Percentiles rank a stretch among this genome's conserved stretches.
These are phyloP conservation scores for Candida qinlingensis DNA, from an alignment of 805 yeast genomes.

Conservation along the genomic window DNA sequence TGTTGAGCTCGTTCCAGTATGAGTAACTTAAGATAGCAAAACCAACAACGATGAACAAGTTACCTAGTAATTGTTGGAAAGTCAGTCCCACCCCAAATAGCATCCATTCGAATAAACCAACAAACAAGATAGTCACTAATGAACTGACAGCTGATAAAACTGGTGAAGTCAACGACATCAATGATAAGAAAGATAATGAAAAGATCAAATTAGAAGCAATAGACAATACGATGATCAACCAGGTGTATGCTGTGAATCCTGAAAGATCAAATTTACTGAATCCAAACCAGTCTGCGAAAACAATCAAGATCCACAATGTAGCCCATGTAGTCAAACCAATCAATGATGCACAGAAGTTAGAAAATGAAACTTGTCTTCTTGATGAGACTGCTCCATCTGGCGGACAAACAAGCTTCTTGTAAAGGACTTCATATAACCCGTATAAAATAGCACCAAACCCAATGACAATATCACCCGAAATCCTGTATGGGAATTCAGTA, in stretches of 20 bases:
- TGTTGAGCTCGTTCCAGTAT: constrained; percentile 59
- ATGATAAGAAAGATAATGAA: constrained; percentile 64
- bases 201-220: constrained; percentile 59
- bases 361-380: constrained; percentile 72
- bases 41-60: constrained; percentile 62
- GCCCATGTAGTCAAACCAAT: constrained; percentile 55
- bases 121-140: constrained; percentile 69
- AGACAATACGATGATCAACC: constrained; percentile 47
- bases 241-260: constrained; percentile 11
- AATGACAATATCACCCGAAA: constrained; percentile 66
- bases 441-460: constrained; percentile 70
- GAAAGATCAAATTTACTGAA: constrained; percentile 56
- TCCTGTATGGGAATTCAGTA: constrained; percentile 47
- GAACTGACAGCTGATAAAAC: constrained; percentile 70
- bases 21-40: constrained; percentile 60
- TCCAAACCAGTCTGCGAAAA: constrained; percentile 47
- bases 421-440: constrained; percentile 79
- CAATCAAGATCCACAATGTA: constrained; percentile 43
- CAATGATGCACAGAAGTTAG: constrained; percentile 66
- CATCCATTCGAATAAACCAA: constrained; percentile 71
- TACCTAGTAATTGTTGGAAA: constrained; percentile 59
- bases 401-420: constrained; percentile 72
- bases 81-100: constrained; percentile 56
- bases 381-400: constrained; percentile 57
- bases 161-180: constrained; percentile 83